Evolutionary conservation across 495 filamentous ascomycete species (phyloP).

Genomic region (Parachaetomium inaequale): DNA sequence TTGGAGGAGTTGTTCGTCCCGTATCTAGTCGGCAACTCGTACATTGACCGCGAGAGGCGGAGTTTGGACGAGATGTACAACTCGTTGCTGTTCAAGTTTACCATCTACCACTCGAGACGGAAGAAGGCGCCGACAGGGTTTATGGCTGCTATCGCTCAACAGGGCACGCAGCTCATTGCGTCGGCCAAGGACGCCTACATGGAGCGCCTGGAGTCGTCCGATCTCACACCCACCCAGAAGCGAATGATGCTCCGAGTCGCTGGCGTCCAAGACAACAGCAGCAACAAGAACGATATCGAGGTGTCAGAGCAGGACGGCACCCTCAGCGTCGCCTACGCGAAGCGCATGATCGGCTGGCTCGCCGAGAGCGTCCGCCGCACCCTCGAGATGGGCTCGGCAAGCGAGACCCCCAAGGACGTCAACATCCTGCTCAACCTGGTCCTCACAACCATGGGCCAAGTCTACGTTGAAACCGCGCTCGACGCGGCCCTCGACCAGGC

Average conservation of each 20-base stretch:
- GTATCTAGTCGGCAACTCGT: conserved; percentile 88
- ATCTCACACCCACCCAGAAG: conserved; percentile 78
- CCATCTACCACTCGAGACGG: conserved; percentile 79
- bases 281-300: conserved; percentile 72
- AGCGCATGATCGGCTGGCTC: conserved; percentile 96
- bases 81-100: conserved; percentile 91
- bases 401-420: conserved; percentile 92
- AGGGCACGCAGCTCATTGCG: conserved; percentile 74
- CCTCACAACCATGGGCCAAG: conserved; percentile 83
- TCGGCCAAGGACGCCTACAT: conserved; percentile 82
- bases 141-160: conserved; percentile 83
- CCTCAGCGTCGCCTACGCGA: conserved; percentile 77
- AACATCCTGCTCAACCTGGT: conserved; percentile 80
- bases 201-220: conserved; percentile 76
- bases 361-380: conserved; percentile 93
- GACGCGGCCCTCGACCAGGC: conserved; percentile 79
- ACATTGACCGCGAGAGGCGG: conserved; percentile 89
- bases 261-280: conserved; percentile 56
- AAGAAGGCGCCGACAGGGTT: conserved; percentile 83
- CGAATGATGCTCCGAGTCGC: conserved; percentile 81
- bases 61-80: conserved; percentile 90
- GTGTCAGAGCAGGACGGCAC: conserved; percentile 84
- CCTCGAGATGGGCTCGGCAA: conserved; percentile 78
- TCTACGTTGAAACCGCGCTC: conserved; percentile 90
- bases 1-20: conserved; percentile 95